Evolutionary conservation across 768 basidiomycete species (phyloP).

Genomic region (Lanmaoa rubissima): DNA sequence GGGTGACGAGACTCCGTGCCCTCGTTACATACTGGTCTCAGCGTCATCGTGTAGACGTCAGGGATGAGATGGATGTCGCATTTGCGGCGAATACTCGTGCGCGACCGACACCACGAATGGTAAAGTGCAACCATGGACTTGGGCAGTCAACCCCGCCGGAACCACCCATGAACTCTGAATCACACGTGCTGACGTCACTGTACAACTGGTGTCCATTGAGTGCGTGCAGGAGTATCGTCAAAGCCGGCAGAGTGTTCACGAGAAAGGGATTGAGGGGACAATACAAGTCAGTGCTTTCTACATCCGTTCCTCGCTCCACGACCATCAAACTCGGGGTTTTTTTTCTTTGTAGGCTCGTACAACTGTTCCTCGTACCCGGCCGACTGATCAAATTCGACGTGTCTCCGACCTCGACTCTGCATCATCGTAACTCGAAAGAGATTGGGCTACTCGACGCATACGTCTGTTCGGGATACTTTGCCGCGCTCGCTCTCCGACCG

Average conservation of each 20-base stretch:
- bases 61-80: slow-evolving; percentile 77
- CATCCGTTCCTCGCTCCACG: too few relatives aligned
- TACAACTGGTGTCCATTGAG: slow-evolving; percentile 90
- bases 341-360: slow-evolving; percentile 48
- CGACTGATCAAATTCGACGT: slow-evolving; percentile 72
- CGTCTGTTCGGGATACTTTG: slow-evolving; percentile 84
- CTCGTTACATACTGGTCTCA: slow-evolving; percentile 78
- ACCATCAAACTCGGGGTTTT: neutral
- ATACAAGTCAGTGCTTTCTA: slow-evolving; percentile 60
- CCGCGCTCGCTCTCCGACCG: slow-evolving; percentile 59
- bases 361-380: slow-evolving; percentile 74
- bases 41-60: slow-evolving; percentile 71
- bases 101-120: slow-evolving; percentile 55
- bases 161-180: slow-evolving; percentile 49
- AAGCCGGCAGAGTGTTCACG: slow-evolving; percentile 71
- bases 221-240: slow-evolving; percentile 72
- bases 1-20: slow-evolving; percentile 75
- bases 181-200: slow-evolving; percentile 58
- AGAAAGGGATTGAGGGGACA: slow-evolving; percentile 69
- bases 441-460: slow-evolving; percentile 73
- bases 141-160: slow-evolving; percentile 48
- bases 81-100: slow-evolving; percentile 50
- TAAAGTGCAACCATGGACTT: slow-evolving; percentile 29
- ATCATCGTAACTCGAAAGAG: slow-evolving; percentile 52
- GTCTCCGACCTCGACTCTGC: slow-evolving; percentile 53